phyloP scores from a whole-genome alignment of 2,329 filamentous ascomycete species.

The Trichoderma cornu-damae region DNA sequence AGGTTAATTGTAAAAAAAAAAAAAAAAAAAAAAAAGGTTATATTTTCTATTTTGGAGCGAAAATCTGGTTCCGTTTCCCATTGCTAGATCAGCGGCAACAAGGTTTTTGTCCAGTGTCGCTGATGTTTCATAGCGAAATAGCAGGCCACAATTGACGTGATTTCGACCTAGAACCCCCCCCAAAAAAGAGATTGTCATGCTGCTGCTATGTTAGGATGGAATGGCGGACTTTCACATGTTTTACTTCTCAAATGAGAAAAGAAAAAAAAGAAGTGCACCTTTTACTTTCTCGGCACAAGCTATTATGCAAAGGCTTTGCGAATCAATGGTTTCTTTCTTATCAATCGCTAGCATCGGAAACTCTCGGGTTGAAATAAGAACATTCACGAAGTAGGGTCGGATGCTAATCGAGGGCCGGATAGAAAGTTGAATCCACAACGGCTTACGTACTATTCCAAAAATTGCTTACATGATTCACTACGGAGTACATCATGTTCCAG shows the following conservation, averaged over 20 bases:
- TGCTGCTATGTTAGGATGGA: not conserved
- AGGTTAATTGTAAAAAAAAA: not conserved
- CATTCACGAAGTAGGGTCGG: not conserved
- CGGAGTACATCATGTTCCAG: not conserved
- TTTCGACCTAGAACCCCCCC: not conserved
- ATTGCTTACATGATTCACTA: not conserved
- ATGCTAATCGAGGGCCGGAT: not conserved
- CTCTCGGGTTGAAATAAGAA: not conserved
- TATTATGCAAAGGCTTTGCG: slow-evolving; percentile 3
- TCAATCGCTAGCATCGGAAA: slow-evolving; percentile 1
- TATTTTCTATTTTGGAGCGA: too few relatives aligned
- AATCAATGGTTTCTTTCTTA: too few relatives aligned
- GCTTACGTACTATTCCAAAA: too few relatives aligned
- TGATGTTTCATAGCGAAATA: slow-evolving; percentile 7
- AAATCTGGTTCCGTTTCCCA: not conserved
- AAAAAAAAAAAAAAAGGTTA: too few relatives aligned
- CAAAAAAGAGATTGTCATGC: not conserved
- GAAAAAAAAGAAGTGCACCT: not conserved
- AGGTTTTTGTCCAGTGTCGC: slow-evolving; percentile 3
- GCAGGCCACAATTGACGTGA: not conserved
- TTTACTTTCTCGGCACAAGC: not conserved
- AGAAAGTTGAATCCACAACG: not conserved
- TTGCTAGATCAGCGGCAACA: slow-evolving; percentile 3
- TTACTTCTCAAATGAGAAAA: too few relatives aligned
- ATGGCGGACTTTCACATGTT: not conserved